A percentile compares a stretch with the other conserved stretches of the same genome.
Conservation (phyloP, 1,284 basidiomycete genomes). For the Microbotryum saponariae region DNA sequence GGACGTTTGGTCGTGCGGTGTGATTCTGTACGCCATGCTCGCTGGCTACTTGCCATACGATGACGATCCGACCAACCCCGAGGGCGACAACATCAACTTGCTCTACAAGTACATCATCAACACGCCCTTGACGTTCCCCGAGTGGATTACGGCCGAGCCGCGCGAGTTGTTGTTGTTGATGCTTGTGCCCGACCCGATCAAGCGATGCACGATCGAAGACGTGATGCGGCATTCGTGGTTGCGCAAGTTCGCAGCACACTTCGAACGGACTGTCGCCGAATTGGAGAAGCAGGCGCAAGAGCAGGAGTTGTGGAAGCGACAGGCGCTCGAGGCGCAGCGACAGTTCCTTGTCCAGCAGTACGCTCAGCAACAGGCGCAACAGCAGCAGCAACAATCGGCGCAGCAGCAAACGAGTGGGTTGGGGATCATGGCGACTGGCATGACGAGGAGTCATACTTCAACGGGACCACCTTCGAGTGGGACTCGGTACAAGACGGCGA, state of each 20-base stretch:
- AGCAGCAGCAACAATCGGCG: slow-evolving; percentile 1
- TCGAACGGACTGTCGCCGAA: slow-evolving; percentile 65
- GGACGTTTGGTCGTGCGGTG: slow-evolving; percentile 98
- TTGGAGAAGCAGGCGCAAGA: slow-evolving; percentile 73
- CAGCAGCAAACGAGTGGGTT: background rate
- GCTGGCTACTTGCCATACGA: slow-evolving; percentile 99
- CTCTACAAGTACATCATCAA: slow-evolving; percentile 98
- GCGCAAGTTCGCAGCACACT: slow-evolving; percentile 55
- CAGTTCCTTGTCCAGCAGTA: slow-evolving; percentile 29
- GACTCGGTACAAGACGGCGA: background rate
- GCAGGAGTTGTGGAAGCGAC: slow-evolving; percentile 64
- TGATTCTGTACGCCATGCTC: slow-evolving; percentile 98
- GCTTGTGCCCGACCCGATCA: slow-evolving; percentile 74
- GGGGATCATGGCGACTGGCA: slow-evolving; percentile 15
- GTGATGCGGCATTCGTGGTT: slow-evolving; percentile 84
- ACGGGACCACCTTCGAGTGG: slow-evolving; percentile 6
- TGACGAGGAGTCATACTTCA: slow-evolving; percentile 28
- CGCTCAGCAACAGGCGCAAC: slow-evolving; percentile 9
- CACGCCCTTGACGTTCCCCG: slow-evolving; percentile 88
- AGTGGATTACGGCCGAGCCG: slow-evolving; percentile 75
- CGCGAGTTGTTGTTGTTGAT: slow-evolving; percentile 67
- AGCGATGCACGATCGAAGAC: slow-evolving; percentile 61
- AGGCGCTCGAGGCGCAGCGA: slow-evolving; percentile 28
- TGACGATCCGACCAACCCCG: slow-evolving; percentile 96
- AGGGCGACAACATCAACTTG: slow-evolving; percentile 99